phyloP scores from a whole-genome alignment of 139 green algal genomes.

The Chlorella sp. region DNA sequence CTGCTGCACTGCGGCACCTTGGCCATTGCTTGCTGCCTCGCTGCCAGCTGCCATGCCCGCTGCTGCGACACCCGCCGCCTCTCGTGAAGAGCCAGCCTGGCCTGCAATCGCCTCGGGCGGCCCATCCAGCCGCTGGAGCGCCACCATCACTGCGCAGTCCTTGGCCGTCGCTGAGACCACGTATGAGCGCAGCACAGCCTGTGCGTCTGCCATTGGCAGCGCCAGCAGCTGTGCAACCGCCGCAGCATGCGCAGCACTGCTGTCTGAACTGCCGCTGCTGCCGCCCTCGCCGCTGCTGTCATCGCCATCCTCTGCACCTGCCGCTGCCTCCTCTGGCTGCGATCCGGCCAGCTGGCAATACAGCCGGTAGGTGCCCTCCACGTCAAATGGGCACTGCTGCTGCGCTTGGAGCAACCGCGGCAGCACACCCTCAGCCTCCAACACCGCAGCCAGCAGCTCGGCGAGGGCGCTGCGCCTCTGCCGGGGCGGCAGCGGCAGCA shows the following conservation, averaged over 20 bases:
- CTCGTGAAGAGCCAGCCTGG: not conserved
- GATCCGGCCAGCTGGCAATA: conserved; percentile 36
- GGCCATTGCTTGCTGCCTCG: too few relatives aligned
- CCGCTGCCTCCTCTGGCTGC: too few relatives aligned
- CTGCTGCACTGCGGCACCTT: not conserved
- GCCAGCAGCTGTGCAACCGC: conserved; percentile 34
- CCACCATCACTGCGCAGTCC: conserved; percentile 87
- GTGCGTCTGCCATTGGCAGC: conserved; percentile 33
- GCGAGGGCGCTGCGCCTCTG: conserved; percentile 1
- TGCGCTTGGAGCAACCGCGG: conserved; percentile 57
- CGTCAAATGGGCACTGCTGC: conserved; percentile 61
- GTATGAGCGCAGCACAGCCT: conserved; percentile 66
- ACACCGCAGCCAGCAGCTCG: conserved; percentile 12
- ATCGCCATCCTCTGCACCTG: not conserved
- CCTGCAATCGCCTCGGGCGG: not conserved
- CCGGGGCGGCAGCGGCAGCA: conserved; percentile 37
- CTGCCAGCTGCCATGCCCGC: not conserved
- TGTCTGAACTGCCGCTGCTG: conserved; percentile 20
- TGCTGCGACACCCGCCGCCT: not conserved
- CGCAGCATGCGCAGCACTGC: too few relatives aligned
- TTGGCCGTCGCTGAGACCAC: conserved; percentile 79
- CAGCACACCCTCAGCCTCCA: conserved; percentile 47
- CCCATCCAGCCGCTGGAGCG: conserved; percentile 44
- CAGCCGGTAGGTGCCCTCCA: conserved; percentile 57
- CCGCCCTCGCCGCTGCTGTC: not conserved